Base-by-base conservation (phyloP, 23 red algal genomes). In the Gracilaria caudata region DNA sequence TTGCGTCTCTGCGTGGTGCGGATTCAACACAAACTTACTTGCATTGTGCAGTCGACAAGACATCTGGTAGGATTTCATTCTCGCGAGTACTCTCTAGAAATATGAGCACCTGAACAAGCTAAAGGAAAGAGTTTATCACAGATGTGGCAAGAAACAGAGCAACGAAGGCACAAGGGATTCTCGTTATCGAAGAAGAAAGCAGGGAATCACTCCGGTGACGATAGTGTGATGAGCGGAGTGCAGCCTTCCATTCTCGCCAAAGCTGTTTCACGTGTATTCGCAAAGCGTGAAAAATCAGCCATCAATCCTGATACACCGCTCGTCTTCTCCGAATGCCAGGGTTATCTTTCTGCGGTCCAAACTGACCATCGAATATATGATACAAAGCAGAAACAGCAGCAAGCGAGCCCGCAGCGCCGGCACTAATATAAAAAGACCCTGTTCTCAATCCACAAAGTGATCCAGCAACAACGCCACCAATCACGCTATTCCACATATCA, bases 401-500 rank as follows among this genome's bases (percentile, higher is more conserved):
- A 46, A 70, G 61, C 19, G 86, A 51, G 38, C 43, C 26, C 26
- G 74, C 53, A 37, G 86, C 73, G 13, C 73, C 73, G 2, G 45
- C 86, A 51, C 74, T 74, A 30, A 74, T 74, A n/a, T 51, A 51
- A 38, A 90, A 19, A 20, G 55, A 51, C 8, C 53, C 73, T 28
- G 73, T 28, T 23, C 56, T 73, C 51, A 90, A 38, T 46, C 86
- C 86, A 47, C 70, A 74, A 12, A 90, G 58, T 20, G 74, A 80
- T 37, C 86, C 86, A 8, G 75, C 45, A 16, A 60, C 30, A n/a
- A 32, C 73, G 0, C 63, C 86, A 9, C 25, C 86, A 56, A 90
- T 90, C 2, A 81, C 86, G 40, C 76, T 43, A 39, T 90, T 90
- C 86, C 86, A 90, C 57, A 81, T 71, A 51, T 90, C 86, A 44